phyloP scores from a whole-genome alignment of 1,139 yeast genomes.

The Debaryomyces robertsiae region DNA sequence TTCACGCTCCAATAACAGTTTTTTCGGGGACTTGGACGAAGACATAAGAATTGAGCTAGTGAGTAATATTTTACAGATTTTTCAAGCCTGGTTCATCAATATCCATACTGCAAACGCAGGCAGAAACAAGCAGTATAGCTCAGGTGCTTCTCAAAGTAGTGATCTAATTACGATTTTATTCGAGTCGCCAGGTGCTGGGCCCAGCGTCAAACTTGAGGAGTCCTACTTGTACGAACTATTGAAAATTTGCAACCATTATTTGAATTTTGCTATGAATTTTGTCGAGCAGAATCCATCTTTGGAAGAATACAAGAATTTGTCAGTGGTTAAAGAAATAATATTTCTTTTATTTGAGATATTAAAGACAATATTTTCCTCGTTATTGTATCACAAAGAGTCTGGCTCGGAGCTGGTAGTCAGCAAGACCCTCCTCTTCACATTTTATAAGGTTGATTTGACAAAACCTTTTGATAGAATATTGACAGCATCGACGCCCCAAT shows the following conservation, averaged over 20 bases:
- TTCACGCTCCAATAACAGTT: not conserved
- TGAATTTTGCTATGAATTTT: slow-evolving; percentile 20
- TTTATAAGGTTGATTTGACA: slow-evolving; percentile 29
- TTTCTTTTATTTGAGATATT: slow-evolving; percentile 30
- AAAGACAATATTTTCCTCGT: slow-evolving; percentile 21
- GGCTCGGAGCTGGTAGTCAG: slow-evolving; percentile 21
- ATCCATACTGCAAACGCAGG: slow-evolving; percentile 20
- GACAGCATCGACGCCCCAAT: slow-evolving; percentile 25
- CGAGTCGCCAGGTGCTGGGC: slow-evolving; percentile 18
- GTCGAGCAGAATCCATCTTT: slow-evolving; percentile 18
- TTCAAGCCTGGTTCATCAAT: slow-evolving; percentile 28
- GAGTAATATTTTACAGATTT: slow-evolving; percentile 28
- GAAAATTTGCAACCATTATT: slow-evolving; percentile 21
- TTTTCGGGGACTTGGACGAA: slow-evolving; percentile 29
- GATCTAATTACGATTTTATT: slow-evolving; percentile 16
- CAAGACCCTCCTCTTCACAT: slow-evolving; percentile 25
- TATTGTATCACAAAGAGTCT: slow-evolving; percentile 15
- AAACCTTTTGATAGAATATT: slow-evolving; percentile 26
- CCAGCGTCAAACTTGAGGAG: slow-evolving; percentile 17
- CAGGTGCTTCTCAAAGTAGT: slow-evolving; percentile 2
- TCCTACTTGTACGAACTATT: slow-evolving; percentile 21
- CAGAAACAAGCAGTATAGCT: slow-evolving; percentile 3
- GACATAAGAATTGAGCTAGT: slow-evolving; percentile 29
- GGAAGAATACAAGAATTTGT: slow-evolving; percentile 22
- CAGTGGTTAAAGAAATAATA: slow-evolving; percentile 32